These are phyloP conservation scores for Metschnikowia koreensis DNA, from an alignment of 805 yeast genomes.

Conservation along the genomic window DNA sequence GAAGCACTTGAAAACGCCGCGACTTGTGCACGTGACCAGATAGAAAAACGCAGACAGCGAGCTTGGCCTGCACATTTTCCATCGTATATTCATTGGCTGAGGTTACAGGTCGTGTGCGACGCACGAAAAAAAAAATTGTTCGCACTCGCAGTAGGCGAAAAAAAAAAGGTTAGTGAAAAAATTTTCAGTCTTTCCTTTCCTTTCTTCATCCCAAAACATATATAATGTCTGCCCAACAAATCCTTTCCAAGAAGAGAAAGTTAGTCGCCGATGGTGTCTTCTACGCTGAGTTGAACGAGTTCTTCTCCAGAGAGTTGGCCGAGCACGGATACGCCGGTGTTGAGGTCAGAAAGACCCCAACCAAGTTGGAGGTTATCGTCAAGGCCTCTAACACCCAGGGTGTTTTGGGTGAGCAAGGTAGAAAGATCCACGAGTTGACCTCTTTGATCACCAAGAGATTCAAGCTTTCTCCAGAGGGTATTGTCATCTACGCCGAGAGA, in stretches of 20 bases:
- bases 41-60: no score
- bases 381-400: constrained; percentile 99
- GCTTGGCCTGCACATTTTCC: no score
- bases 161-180: constrained; percentile 2
- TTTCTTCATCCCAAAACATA: constrained; percentile 6
- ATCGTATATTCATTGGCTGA: no score
- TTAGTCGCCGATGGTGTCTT: constrained; percentile 99
- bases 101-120: constrained; percentile 5
- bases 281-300: constrained; percentile 99
- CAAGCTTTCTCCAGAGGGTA: constrained; percentile 90
- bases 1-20: no score
- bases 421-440: constrained; percentile 98
- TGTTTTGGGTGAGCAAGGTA: constrained; percentile 99
- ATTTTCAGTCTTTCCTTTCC: constrained; percentile 1
- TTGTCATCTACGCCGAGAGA: constrained; percentile 96
- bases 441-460: constrained; percentile 98
- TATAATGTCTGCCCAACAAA: constrained; percentile 37
- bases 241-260: constrained; percentile 95
- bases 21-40: no score
- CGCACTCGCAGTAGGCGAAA: not conserved
- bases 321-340: constrained; percentile 99
- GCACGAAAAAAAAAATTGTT: constrained; percentile 1
- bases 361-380: constrained; percentile 97
- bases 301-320: constrained; percentile 99
- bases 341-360: constrained; percentile 97